phyloP scores from a whole-genome alignment of 169 alveolate genomes.

The Eimeria acervulina region DNA sequence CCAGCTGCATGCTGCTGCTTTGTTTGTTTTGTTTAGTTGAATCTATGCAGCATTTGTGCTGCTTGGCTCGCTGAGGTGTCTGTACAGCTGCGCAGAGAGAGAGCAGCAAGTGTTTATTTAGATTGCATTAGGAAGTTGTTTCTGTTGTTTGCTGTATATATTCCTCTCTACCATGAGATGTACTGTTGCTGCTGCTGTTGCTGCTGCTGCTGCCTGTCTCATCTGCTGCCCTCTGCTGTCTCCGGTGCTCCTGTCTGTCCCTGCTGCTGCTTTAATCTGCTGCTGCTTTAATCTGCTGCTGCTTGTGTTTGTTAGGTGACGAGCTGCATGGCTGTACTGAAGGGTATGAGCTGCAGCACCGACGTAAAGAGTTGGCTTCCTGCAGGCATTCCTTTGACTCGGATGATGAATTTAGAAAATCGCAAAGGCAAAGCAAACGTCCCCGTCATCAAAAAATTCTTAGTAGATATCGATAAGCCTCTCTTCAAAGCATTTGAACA shows the following conservation, averaged over 20 bases:
- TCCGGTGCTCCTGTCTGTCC: too few species aligned
- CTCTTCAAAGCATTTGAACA: conserved; percentile 93
- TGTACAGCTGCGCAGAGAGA: too few species aligned
- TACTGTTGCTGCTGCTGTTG: too few species aligned
- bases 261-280: too few species aligned
- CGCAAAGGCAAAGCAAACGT: conserved; percentile 90
- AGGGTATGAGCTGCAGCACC: conserved; percentile 69
- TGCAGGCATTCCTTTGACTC: conserved; percentile 91
- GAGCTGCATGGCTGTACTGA: conserved; percentile 76
- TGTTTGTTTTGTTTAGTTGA: neutral
- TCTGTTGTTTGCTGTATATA: too few species aligned
- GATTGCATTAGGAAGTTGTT: too few species aligned
- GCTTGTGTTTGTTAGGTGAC: conserved; percentile 14
- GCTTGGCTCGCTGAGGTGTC: too few species aligned
- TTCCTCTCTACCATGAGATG: too few species aligned
- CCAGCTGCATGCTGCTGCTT: neutral
- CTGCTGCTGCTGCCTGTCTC: too few species aligned
- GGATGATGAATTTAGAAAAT: conserved; percentile 90
- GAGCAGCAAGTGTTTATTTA: neutral
- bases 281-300: neutral
- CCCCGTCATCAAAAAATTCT: conserved; percentile 96
- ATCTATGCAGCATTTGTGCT: neutral
- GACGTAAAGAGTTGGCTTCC: conserved; percentile 84
- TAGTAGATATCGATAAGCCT: conserved; percentile 96
- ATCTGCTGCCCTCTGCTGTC: too few species aligned